Evolutionary conservation across 257 asterid species (phyloP), one percentile per base, ranked within the genome.

Genomic region (Solanum medicagineum): DNA sequence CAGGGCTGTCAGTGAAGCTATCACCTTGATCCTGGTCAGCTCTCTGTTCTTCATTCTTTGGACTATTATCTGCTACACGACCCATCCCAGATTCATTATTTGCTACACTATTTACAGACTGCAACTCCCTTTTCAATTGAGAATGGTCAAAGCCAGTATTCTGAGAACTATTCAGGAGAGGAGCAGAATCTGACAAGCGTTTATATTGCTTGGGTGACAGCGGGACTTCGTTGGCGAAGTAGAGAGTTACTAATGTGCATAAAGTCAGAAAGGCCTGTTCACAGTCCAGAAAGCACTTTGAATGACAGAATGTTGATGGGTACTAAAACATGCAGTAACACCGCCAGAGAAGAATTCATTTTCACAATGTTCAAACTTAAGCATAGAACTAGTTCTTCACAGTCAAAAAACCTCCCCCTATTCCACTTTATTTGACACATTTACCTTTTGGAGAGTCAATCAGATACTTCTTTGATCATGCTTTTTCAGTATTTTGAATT

Each of bases 161-260:
- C 65, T 87, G 91, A 47, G 86, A 89, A 88, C 91, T 91, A 74
- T 90, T 89, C 92, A 96, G 91, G 81, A 97, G 95, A 86, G 99
- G 99, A 90, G 99, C 93, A 90, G 98, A 91, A 90, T 97, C 98
- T 79, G 97, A 87, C 84, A 88, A 80, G 44, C 81, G 91, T 55
- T 86, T 92, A 68, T 91, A 85, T 83, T 92, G 94, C 84, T 87
- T 89, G 65, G 90, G 89, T 62, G 88, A 42, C 91, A 95, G 85
- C 3, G 98, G 99, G 65, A 92, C 93, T 92, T 97, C 99, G 84
- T 93, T 92, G 4, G 99, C 99, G 80, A 97, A 95, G 96, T 94
- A 90, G 88, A 97, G 92, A 10, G 99, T 94, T 79, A 97, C 93
- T 81, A 92, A 93, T 3, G 99, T 95, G 86, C 99, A 97, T 47